Conservation (phyloP, 2,329 filamentous ascomycete genomes). For the Aurifilum marmelostoma region DNA sequence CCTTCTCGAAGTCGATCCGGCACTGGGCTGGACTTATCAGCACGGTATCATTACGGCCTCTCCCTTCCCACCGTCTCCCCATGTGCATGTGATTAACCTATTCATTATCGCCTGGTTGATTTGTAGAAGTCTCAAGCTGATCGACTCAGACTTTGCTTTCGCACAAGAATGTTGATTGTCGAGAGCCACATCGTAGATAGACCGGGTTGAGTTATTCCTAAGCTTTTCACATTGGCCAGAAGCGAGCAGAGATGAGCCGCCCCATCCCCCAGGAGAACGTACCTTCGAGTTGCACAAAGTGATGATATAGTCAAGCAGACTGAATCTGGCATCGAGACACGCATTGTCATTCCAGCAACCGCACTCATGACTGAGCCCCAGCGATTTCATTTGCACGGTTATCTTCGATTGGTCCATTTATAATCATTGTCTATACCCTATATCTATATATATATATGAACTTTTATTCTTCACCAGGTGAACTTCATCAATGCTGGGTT, state of each 20-base stretch:
- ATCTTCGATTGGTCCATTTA: not conserved
- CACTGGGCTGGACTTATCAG: not conserved
- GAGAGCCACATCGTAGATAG: not conserved
- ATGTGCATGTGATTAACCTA: not conserved
- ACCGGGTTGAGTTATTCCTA: not conserved
- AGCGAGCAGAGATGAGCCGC: not conserved
- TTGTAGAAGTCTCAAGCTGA: not conserved
- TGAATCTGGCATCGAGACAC: no score
- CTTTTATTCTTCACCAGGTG: slow-evolving; percentile 12
- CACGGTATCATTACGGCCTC: not conserved
- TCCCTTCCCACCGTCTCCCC: no score
- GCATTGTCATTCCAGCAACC: no score
- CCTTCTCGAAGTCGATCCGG: not conserved
- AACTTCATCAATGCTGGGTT: slow-evolving; percentile 19
- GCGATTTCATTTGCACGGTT: not conserved
- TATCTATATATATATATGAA: not conserved
- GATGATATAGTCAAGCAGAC: no score
- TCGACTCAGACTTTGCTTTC: not conserved
- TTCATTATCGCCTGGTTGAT: not conserved
- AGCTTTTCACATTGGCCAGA: not conserved
- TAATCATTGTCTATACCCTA: not conserved
- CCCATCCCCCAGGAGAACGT: no score
- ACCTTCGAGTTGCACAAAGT: no score
- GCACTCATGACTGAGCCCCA: no score
- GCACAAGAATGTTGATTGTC: not conserved